A percentile compares a stretch with the other conserved stretches of the same genome.
phyloP scores from a whole-genome alignment of 805 yeast genomes.

The Schizosaccharomyces lindneri region DNA sequence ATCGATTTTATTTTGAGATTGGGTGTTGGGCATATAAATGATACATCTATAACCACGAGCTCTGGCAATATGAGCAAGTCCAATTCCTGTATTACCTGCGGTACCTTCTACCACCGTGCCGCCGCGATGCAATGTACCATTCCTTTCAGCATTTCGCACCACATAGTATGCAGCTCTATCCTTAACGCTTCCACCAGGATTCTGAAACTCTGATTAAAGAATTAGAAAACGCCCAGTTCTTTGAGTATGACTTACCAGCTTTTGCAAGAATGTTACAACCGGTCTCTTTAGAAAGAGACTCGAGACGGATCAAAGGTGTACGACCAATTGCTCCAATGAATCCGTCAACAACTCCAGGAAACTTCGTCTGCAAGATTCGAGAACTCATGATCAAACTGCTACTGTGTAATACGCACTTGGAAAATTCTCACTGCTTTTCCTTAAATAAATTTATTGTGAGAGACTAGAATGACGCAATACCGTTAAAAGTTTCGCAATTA shows the following conservation, averaged over 20 bases:
- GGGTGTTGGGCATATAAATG: constrained; percentile 80
- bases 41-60: constrained; percentile 65
- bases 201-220: constrained; percentile 36
- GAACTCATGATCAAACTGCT: neutral
- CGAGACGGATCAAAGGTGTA: constrained; percentile 54
- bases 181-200: constrained; percentile 83
- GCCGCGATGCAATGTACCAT: constrained; percentile 40
- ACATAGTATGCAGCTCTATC: constrained; percentile 70
- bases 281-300: constrained; percentile 27
- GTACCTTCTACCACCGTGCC: constrained; percentile 85
- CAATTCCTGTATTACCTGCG: constrained; percentile 92
- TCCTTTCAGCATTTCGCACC: constrained; percentile 51
- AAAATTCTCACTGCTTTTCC: no score
- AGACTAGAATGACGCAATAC: no score
- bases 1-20: constrained; percentile 55
- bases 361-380: neutral
- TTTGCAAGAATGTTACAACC: constrained; percentile 66
- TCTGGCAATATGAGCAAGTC: constrained; percentile 54
- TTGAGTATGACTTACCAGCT: constrained; percentile 17
- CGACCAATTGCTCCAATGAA: constrained; percentile 11
- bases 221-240: no score
- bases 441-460: no score
- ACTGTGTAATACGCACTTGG: no score
- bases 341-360: neutral
- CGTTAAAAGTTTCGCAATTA: no score